A percentile compares a stretch with the other conserved stretches of the same genome.
phyloP scores from a whole-genome alignment of 805 yeast species.

The Candida namnaoensis region DNA sequence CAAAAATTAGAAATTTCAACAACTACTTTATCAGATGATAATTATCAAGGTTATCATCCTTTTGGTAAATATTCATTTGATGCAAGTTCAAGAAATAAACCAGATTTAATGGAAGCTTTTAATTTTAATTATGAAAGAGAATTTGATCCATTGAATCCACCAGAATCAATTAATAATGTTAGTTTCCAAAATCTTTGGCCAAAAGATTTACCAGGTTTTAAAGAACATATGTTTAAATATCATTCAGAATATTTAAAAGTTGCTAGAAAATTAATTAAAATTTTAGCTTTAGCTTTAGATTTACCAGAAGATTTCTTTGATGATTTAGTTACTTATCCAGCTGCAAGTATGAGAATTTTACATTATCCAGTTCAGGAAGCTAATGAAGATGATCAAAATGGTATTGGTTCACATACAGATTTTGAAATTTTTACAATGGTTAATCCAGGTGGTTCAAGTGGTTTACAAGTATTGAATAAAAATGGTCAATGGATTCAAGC shows the following conservation, averaged over 20 bases:
- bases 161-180: slow-evolving; percentile 10
- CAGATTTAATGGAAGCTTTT: slow-evolving; percentile 23
- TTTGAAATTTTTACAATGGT: slow-evolving; percentile 24
- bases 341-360: slow-evolving; percentile 19
- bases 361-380: slow-evolving; percentile 22
- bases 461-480: slow-evolving; percentile 24
- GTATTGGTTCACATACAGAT: slow-evolving; percentile 29
- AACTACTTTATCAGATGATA: slow-evolving; percentile 7
- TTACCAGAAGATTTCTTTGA: slow-evolving; percentile 17
- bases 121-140: slow-evolving; percentile 17
- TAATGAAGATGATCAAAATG: slow-evolving; percentile 15
- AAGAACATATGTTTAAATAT: slow-evolving; percentile 11
- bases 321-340: slow-evolving; percentile 11
- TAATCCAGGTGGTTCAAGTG: slow-evolving; percentile 23
- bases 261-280: slow-evolving; percentile 13
- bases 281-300: slow-evolving; percentile 19
- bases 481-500: slow-evolving; percentile 19
- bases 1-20: slow-evolving; percentile 14
- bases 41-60: slow-evolving; percentile 13
- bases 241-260: slow-evolving; percentile 11
- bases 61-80: slow-evolving; percentile 1
- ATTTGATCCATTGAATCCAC: slow-evolving; percentile 6
- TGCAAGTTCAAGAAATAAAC: slow-evolving; percentile 5
- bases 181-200: slow-evolving; percentile 18
- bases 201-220: slow-evolving; percentile 15